phyloP scores from a whole-genome alignment of 2,329 filamentous ascomycete genomes.

The Aspergillus vadensis region DNA sequence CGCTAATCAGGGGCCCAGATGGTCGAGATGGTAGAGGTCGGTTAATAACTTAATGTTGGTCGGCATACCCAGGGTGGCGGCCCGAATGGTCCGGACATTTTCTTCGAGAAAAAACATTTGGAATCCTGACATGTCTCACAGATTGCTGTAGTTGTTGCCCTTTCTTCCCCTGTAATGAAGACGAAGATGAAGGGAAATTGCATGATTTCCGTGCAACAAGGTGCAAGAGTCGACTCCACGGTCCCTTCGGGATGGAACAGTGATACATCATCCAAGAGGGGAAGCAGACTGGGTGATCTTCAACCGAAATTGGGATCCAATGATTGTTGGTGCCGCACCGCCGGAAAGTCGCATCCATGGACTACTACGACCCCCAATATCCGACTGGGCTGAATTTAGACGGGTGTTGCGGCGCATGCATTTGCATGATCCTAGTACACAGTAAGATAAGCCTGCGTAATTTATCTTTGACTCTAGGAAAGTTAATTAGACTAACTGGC shows the following conservation, averaged over 20 bases:
- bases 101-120: neutral
- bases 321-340: conserved; percentile 29
- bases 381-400: conserved; percentile 17
- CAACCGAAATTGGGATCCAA: conserved; percentile 29
- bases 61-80: neutral
- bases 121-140: neutral
- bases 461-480: conserved; percentile 5
- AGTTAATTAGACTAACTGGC: conserved; percentile 15
- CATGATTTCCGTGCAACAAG: neutral
- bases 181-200: no score
- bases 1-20: conserved; percentile 4
- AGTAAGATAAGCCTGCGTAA: conserved; percentile 3
- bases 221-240: neutral
- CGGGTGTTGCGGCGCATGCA: conserved; percentile 4
- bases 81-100: neutral
- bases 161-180: no score
- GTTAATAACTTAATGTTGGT: neutral
- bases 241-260: neutral
- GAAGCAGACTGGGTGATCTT: conserved; percentile 19
- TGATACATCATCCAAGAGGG: neutral
- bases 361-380: conserved; percentile 16
- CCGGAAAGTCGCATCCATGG: conserved; percentile 30
- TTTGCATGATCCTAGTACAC: conserved; percentile 7
- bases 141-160: neutral
- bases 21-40: neutral